Percentiles rank a stretch among this genome's conserved stretches.
Conservation (phyloP, 148 eudicot genomes). For the Fagopyrum tataricum region DNA sequence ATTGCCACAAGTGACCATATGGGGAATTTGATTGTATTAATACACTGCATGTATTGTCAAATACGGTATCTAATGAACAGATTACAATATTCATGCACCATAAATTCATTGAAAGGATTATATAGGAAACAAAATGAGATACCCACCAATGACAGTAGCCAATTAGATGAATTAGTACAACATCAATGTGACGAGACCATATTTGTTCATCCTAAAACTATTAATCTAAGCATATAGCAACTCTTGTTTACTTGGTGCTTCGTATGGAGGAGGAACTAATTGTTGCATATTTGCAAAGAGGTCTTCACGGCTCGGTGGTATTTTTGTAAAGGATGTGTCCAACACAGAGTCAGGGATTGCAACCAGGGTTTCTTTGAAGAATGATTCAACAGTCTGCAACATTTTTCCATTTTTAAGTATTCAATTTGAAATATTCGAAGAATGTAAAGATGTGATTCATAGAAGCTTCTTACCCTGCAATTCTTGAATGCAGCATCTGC, state of each 20-base stretch:
- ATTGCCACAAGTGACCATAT: no score
- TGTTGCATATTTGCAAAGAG: slow-evolving; percentile 44
- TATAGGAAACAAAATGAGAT: not conserved
- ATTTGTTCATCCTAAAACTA: not conserved
- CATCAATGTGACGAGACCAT: not conserved
- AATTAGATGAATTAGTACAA: not conserved
- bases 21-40: no score
- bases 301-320: slow-evolving; percentile 39
- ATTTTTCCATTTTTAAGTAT: not conserved
- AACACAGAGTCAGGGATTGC: slow-evolving; percentile 75
- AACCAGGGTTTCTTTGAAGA: slow-evolving; percentile 65
- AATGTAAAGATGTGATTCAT: not conserved
- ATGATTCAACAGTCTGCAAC: slow-evolving; percentile 67
- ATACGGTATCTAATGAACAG: no score
- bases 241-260: slow-evolving; percentile 34
- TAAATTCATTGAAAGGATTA: not conserved
- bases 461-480: slow-evolving; percentile 52
- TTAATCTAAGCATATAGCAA: slow-evolving; percentile 50
- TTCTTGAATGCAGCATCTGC: slow-evolving; percentile 68
- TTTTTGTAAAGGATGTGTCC: slow-evolving; percentile 57
- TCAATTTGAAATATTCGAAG: not conserved
- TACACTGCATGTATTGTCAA: no score
- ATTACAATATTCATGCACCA: not conserved
- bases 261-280: slow-evolving; percentile 64
- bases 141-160: no score